Percentiles rank a stretch among this genome's conserved stretches.
Conservation (phyloP, 768 basidiomycete species). For the Exidia glandulosa region DNA sequence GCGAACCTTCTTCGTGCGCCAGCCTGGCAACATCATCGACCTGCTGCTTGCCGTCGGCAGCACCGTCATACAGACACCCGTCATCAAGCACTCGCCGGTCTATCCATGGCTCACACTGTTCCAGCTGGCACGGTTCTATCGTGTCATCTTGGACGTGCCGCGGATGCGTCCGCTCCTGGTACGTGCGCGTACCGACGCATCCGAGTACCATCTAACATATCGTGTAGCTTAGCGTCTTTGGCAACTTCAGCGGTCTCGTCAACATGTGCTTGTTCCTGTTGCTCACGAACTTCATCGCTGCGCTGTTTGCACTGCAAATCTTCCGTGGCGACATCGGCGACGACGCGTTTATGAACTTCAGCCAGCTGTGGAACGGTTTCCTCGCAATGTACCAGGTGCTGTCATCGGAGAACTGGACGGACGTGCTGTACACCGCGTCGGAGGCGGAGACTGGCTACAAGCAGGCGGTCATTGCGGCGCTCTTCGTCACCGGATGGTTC, state of each 20-base stretch:
- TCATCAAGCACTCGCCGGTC: constrained; percentile 44
- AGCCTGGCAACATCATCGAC: constrained; percentile 61
- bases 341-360: constrained; percentile 55
- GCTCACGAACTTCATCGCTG: constrained; percentile 75
- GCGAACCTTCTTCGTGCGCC: constrained; percentile 54
- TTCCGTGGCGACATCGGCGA: constrained; percentile 68
- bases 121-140: constrained; percentile 78
- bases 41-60: constrained; percentile 61
- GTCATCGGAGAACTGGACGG: constrained; percentile 93
- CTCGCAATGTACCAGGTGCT: constrained; percentile 76
- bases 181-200: constrained; percentile 20
- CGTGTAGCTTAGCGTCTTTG: constrained; percentile 80
- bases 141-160: constrained; percentile 83
- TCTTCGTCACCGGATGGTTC: constrained; percentile 77
- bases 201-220: too few relatives aligned
- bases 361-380: constrained; percentile 75
- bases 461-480: constrained; percentile 57
- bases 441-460: constrained; percentile 49
- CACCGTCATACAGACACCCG: constrained; percentile 77
- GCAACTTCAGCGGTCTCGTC: constrained; percentile 78
- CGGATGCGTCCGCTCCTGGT: constrained; percentile 85
- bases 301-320: constrained; percentile 73
- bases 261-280: constrained; percentile 92
- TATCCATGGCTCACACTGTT: constrained; percentile 90
- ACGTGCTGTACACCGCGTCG: constrained; percentile 52